Evolutionary conservation across 1,284 basidiomycete genomes (phyloP).

Genomic region (Heterobasidion irregulare): DNA sequence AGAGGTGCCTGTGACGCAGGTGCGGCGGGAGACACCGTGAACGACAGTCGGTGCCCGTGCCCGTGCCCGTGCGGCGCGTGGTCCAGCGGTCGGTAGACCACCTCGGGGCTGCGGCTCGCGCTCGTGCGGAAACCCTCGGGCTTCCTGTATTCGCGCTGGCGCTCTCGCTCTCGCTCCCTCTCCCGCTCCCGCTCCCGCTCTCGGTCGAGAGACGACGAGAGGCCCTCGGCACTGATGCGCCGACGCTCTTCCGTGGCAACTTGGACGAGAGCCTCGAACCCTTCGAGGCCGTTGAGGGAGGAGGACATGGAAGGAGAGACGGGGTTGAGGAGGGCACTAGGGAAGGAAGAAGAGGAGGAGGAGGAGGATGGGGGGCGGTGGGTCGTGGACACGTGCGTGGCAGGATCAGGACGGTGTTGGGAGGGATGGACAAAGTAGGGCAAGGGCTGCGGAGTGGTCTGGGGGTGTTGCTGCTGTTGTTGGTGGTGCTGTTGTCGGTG

Average conservation of each 20-base stretch:
- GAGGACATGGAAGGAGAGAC: slow-evolving; percentile 12
- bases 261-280: slow-evolving; percentile 46
- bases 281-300: slow-evolving; percentile 19
- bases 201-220: slow-evolving; percentile 7
- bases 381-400: neutral
- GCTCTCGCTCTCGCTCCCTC: neutral
- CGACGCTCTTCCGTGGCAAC: slow-evolving; percentile 45
- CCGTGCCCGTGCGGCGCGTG: neutral
- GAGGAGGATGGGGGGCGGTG: slow-evolving; percentile 8
- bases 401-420: neutral
- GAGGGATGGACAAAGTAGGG: neutral
- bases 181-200: slow-evolving; percentile 1
- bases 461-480: neutral
- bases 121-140: slow-evolving; percentile 6
- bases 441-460: neutral
- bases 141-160: slow-evolving; percentile 3
- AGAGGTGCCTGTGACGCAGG: too few relatives aligned
- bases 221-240: slow-evolving; percentile 27
- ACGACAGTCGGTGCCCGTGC: neutral
- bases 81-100: slow-evolving; percentile 4
- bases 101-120: slow-evolving; percentile 17
- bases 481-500: too few relatives aligned
- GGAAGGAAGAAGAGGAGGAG: slow-evolving; percentile 6
- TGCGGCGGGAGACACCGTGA: neutral
- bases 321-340: slow-evolving; percentile 9